Evolutionary conservation across 164 flowering plant species (phyloP).

Genomic region (Amborella trichopoda): DNA sequence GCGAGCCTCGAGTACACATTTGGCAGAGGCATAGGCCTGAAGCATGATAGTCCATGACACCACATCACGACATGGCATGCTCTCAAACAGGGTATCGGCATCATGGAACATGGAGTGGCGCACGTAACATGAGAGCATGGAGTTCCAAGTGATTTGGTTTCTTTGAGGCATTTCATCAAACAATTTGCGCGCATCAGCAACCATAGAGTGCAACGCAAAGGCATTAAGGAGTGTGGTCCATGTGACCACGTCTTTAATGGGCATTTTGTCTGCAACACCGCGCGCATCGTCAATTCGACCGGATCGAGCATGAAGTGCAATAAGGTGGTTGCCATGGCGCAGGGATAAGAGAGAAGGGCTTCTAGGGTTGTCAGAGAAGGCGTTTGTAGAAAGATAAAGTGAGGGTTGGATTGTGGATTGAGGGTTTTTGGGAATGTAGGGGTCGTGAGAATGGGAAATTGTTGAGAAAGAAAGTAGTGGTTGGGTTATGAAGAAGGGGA

Average conservation of each 20-base stretch:
- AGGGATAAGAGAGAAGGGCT: constrained; percentile 6
- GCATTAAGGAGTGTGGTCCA: constrained; percentile 11
- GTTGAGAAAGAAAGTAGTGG: constrained; percentile 17
- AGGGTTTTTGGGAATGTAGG: constrained; percentile 10
- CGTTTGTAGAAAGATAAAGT: constrained; percentile 18
- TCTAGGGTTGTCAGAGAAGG: constrained; percentile 15
- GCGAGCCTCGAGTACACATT: constrained; percentile 10
- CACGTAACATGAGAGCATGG: constrained; percentile 17
- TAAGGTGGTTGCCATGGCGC: constrained; percentile 7
- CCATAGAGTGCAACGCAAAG: neutral
- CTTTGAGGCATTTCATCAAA: too few relatives aligned
- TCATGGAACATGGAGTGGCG: constrained; percentile 15
- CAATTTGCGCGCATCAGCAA: too few relatives aligned
- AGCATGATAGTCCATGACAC: constrained; percentile 25
- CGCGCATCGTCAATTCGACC: constrained; percentile 7
- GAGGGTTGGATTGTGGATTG: constrained; percentile 4
- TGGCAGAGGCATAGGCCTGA: constrained; percentile 12
- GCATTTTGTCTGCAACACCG: constrained; percentile 18
- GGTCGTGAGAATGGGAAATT: constrained; percentile 8
- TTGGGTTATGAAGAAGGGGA: constrained; percentile 10
- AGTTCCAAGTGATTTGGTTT: constrained; percentile 14
- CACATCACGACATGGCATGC: constrained; percentile 6
- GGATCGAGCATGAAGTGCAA: constrained; percentile 12
- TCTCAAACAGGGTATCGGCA: constrained; percentile 11
- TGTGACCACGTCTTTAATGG: constrained; percentile 17